These are phyloP conservation scores for Tulasnella calospora DNA, from an alignment of 768 basidiomycete species.

Conservation along the genomic window DNA sequence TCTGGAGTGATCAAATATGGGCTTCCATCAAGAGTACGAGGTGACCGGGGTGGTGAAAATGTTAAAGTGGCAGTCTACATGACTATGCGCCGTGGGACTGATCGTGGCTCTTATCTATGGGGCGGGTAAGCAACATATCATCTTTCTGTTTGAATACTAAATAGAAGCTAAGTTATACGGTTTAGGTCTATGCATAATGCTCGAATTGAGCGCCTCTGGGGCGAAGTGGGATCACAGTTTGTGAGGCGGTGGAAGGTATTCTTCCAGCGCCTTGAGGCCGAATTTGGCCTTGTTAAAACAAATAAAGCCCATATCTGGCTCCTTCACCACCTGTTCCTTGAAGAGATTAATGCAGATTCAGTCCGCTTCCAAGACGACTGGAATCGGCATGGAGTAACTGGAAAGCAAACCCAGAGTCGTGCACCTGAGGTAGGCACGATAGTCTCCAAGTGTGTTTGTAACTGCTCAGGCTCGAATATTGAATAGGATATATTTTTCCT, in stretches of 20 bases:
- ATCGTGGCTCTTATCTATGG: not conserved
- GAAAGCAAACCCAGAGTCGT: not conserved
- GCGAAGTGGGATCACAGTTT: not conserved
- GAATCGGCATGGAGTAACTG: not conserved
- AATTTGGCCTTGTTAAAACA: not conserved
- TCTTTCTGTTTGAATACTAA: not conserved
- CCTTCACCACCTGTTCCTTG: not conserved
- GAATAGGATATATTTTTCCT: no score
- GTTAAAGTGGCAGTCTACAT: not conserved
- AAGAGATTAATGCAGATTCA: not conserved
- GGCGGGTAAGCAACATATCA: not conserved
- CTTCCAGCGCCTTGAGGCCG: not conserved
- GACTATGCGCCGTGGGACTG: not conserved
- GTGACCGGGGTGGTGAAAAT: not conserved
- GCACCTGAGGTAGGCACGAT: not conserved
- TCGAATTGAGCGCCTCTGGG: not conserved
- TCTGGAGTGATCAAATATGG: not conserved
- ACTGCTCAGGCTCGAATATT: no score
- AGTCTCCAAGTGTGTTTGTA: no score
- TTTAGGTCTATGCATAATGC: not conserved
- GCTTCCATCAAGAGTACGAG: not conserved
- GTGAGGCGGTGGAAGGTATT: not conserved
- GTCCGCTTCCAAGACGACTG: not conserved
- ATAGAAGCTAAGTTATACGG: not conserved
- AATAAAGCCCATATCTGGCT: not conserved